phyloP scores from a whole-genome alignment of 768 basidiomycete genomes.

The Agaricus sinodeliciosus region DNA sequence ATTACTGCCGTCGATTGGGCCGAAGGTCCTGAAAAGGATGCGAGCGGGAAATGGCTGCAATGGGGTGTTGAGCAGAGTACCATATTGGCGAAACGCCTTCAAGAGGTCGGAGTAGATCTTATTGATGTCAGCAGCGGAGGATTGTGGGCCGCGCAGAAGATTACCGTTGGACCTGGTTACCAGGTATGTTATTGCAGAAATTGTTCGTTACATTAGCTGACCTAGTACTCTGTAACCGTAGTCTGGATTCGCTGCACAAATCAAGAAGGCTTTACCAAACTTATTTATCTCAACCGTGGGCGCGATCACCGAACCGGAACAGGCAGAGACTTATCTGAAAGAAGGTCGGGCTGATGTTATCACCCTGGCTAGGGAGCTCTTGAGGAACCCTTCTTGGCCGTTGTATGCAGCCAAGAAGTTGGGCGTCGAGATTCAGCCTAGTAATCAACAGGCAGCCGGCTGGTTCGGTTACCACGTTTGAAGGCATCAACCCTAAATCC shows the following conservation, averaged over 20 bases:
- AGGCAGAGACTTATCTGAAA: conserved; percentile 51
- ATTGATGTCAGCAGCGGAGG: conserved; percentile 68
- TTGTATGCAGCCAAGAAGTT: conserved; percentile 57
- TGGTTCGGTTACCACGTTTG: conserved; percentile 25
- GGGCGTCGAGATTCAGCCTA: conserved; percentile 60
- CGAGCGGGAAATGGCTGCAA: conserved; percentile 50
- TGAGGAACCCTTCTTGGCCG: conserved; percentile 63
- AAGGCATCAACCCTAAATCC: too few species aligned
- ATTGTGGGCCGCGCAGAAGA: conserved; percentile 55
- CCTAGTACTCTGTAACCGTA: conserved; percentile 37
- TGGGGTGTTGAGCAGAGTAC: conserved; percentile 80
- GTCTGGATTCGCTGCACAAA: conserved; percentile 46
- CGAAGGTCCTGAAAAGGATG: conserved; percentile 46
- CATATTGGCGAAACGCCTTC: conserved; percentile 45
- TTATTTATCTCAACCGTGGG: conserved; percentile 62
- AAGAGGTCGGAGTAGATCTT: conserved; percentile 66
- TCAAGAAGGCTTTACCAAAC: conserved; percentile 55
- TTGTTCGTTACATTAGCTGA: background rate
- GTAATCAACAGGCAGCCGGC: conserved; percentile 65
- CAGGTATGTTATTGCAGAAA: conserved; percentile 34
- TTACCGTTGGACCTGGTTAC: conserved; percentile 49
- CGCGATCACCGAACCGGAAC: conserved; percentile 54
- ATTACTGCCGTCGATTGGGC: conserved; percentile 67
- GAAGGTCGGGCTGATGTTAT: conserved; percentile 65
- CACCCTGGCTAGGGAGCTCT: conserved; percentile 58